Evolutionary conservation across 176 grass and related monocot genomes (phyloP).

Genomic region (Luzula sylvatica): DNA sequence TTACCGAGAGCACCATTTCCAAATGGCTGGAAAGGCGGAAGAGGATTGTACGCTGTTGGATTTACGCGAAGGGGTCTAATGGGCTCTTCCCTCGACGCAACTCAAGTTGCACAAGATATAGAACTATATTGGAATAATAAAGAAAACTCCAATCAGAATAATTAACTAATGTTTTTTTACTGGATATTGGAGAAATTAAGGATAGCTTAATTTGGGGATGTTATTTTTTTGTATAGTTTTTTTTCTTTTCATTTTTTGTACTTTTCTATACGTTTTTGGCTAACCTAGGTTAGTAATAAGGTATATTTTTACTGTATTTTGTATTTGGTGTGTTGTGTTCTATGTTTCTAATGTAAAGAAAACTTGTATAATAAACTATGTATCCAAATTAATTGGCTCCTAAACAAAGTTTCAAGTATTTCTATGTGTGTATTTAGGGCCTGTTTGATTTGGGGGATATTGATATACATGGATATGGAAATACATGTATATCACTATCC

Average conservation of each 20-base stretch:
- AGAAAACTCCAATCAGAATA: conserved; percentile 7
- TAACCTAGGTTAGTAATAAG: too few relatives aligned
- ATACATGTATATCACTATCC: too few relatives aligned
- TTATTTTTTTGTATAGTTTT: conserved; percentile 8
- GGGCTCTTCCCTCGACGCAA: conserved; percentile 64
- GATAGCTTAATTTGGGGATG: conserved; percentile 5
- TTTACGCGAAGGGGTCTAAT: conserved; percentile 64
- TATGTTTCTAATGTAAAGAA: conserved; percentile 6
- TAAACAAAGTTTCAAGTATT: too few relatives aligned
- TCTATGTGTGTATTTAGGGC: too few relatives aligned
- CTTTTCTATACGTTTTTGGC: too few relatives aligned
- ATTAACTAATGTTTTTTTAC: not conserved
- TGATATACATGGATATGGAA: too few relatives aligned
- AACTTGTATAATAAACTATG: not conserved
- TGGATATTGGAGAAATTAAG: too few relatives aligned
- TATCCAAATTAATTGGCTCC: too few relatives aligned
- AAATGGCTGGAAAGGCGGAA: conserved; percentile 73
- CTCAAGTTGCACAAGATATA: conserved; percentile 61
- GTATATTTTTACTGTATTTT: too few relatives aligned
- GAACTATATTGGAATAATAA: conserved; percentile 39
- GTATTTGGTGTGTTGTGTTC: not conserved
- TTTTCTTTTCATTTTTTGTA: not conserved
- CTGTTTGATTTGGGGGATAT: too few relatives aligned
- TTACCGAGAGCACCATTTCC: conserved; percentile 76
- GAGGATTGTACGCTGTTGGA: conserved; percentile 68